Evolutionary conservation across 352 stramenopile species (phyloP).

Genomic region (Salisapilia sapeloensis): DNA sequence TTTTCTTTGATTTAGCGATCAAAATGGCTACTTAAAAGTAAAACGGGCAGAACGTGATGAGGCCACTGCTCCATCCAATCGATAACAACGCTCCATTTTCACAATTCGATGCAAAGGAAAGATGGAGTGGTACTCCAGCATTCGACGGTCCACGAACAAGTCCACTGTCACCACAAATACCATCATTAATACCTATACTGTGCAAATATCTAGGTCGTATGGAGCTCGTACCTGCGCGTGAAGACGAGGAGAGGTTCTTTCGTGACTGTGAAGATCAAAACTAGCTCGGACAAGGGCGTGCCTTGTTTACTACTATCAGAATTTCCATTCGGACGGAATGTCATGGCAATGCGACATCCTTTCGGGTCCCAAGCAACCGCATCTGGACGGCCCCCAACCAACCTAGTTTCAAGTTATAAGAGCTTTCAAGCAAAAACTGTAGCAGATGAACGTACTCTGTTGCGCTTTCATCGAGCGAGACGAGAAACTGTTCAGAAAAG

Average conservation of each 20-base stretch:
- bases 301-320: constrained; percentile 11
- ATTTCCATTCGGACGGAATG: constrained; percentile 13
- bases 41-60: constrained; percentile 68
- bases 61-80: constrained; percentile 55
- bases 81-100: constrained; percentile 48
- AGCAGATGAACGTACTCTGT: constrained; percentile 18
- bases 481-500: constrained; percentile 38
- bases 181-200: constrained; percentile 1
- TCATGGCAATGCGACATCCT: constrained; percentile 41
- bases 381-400: constrained; percentile 38
- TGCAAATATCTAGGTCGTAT: background rate
- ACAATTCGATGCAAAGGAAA: constrained; percentile 51
- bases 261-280: constrained; percentile 49
- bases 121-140: constrained; percentile 27
- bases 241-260: constrained; percentile 68
- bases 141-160: constrained; percentile 41
- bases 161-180: constrained; percentile 11
- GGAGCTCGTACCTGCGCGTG: constrained; percentile 23
- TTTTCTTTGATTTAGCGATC: no score
- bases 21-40: constrained; percentile 58
- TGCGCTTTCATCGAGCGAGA: constrained; percentile 39
- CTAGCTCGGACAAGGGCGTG: no score
- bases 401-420: constrained; percentile 5
- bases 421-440: background rate
- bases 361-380: constrained; percentile 58